phyloP scores from a whole-genome alignment of 306 rosid genomes.

The Vachellia pachyceras region DNA sequence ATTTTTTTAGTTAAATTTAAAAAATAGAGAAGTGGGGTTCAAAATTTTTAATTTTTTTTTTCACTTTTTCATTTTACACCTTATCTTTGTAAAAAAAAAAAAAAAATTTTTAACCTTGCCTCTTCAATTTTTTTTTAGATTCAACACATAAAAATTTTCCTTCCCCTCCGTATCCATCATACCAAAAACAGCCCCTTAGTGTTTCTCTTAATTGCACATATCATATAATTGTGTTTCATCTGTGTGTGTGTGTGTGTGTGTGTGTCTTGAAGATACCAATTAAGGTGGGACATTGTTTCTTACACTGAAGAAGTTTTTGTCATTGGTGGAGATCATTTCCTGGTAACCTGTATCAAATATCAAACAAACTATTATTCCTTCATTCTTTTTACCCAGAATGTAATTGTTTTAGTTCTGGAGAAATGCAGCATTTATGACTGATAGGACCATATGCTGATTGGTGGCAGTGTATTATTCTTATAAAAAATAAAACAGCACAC shows the following conservation, averaged over 20 bases:
- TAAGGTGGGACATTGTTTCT: constrained; percentile 54
- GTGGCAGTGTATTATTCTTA: constrained; percentile 73
- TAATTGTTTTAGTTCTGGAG: constrained; percentile 65
- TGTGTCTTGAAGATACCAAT: constrained; percentile 47
- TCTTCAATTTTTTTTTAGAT: too few relatives aligned
- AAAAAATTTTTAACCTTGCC: too few relatives aligned
- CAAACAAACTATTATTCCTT: constrained; percentile 47
- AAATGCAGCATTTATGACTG: constrained; percentile 69
- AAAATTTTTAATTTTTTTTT: too few relatives aligned
- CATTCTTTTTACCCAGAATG: constrained; percentile 38
- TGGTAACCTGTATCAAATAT: constrained; percentile 43
- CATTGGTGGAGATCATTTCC: constrained; percentile 46
- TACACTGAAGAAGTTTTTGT: constrained; percentile 50
- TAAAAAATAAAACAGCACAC: constrained; percentile 75
- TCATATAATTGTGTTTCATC: constrained; percentile 36
- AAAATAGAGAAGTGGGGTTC: too few relatives aligned
- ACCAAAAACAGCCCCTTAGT: constrained; percentile 29
- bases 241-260: too few relatives aligned
- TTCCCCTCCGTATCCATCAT: too few relatives aligned
- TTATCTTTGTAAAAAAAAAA: too few relatives aligned
- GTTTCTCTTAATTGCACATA: constrained; percentile 27
- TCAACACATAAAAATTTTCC: too few relatives aligned
- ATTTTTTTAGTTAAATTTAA: too few relatives aligned
- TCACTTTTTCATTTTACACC: too few relatives aligned
- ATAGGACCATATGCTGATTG: constrained; percentile 78